Conservation (phyloP, 2,329 filamentous ascomycete species). For the Geoglossum cookeanum region DNA sequence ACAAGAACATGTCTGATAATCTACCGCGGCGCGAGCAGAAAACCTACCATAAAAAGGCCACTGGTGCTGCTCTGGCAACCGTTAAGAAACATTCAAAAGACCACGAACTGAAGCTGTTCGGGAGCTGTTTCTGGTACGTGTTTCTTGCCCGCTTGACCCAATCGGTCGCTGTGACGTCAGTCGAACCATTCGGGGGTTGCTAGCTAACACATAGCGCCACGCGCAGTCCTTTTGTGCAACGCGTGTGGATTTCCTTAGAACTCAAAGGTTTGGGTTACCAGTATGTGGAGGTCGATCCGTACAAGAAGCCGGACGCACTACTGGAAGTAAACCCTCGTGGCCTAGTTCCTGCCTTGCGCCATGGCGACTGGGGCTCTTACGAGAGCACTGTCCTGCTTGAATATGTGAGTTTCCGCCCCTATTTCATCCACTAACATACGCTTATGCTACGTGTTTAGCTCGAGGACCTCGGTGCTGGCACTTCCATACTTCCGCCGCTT, state of each 20-base stretch:
- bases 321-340: slow-evolving; percentile 60
- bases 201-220: slow-evolving; percentile 8
- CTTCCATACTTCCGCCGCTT: slow-evolving; percentile 42
- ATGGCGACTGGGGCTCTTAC: slow-evolving; percentile 65
- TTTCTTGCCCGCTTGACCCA: not conserved
- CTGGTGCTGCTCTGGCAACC: slow-evolving; percentile 49
- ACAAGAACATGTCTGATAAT: slow-evolving; percentile 26
- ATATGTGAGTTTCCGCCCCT: slow-evolving; percentile 39
- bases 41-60: slow-evolving; percentile 51
- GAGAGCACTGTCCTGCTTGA: slow-evolving; percentile 71
- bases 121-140: slow-evolving; percentile 62
- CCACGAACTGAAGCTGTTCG: slow-evolving; percentile 55
- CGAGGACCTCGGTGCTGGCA: slow-evolving; percentile 48
- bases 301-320: slow-evolving; percentile 49
- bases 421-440: not conserved
- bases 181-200: slow-evolving; percentile 3
- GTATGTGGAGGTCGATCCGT: slow-evolving; percentile 72
- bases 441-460: slow-evolving; percentile 28
- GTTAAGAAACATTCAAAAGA: slow-evolving; percentile 52
- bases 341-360: slow-evolving; percentile 55
- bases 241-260: slow-evolving; percentile 78
- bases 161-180: not conserved
- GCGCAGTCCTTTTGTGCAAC: slow-evolving; percentile 59
- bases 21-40: slow-evolving; percentile 32
- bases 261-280: slow-evolving; percentile 62